Evolutionary conservation across 169 alveolate species (phyloP).

Genomic region (Plasmodium adleri): DNA sequence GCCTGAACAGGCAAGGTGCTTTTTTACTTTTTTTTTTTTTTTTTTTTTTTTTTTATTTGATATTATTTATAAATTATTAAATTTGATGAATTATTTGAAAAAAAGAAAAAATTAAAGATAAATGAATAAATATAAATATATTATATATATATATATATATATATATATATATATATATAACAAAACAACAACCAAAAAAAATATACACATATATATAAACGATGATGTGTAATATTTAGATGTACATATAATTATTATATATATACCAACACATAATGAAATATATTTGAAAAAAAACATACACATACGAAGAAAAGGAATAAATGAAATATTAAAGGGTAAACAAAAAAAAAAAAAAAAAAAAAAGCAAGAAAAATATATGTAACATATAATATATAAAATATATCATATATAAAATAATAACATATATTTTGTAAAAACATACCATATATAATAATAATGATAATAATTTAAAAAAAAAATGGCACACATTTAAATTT

Average conservation of each 20-base stretch:
- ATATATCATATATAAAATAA: too few species aligned
- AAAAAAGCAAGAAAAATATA: not conserved
- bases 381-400: too few species aligned
- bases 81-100: constrained; percentile 7
- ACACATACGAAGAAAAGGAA: not conserved
- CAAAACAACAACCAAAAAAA: not conserved
- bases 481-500: not conserved
- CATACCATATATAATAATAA: too few species aligned
- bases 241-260: too few species aligned
- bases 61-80: constrained; percentile 1
- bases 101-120: constrained; percentile 19
- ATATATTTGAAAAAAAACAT: not conserved
- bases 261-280: too few species aligned
- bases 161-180: constrained; percentile 2
- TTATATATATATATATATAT: constrained; percentile 1
- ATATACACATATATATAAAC: not conserved
- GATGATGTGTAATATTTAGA: too few species aligned
- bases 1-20: too few species aligned
- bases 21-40: not conserved
- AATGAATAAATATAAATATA: constrained; percentile 1
- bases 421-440: too few species aligned
- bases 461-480: too few species aligned
- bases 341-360: constrained; percentile 16
- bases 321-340: not conserved
- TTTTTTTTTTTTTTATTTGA: constrained; percentile 4